Percentiles rank a stretch among this genome's conserved stretches.
phyloP scores from a whole-genome alignment of 768 basidiomycete genomes.

The Boletus coccyginus region DNA sequence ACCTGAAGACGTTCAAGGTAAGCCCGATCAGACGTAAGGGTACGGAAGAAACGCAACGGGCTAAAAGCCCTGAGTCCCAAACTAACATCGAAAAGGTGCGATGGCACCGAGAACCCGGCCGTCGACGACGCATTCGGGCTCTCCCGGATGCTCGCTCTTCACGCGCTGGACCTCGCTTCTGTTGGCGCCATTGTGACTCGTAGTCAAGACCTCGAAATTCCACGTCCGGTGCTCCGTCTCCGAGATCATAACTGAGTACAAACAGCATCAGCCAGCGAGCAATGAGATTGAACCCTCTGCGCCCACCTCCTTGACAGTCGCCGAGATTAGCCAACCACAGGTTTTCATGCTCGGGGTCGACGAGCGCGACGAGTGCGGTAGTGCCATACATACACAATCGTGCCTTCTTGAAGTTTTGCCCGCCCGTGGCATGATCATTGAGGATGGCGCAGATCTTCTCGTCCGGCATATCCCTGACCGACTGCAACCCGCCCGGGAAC shows the following conservation, averaged over 20 bases:
- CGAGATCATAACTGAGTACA: conserved; percentile 47
- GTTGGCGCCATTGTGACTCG: conserved; percentile 69
- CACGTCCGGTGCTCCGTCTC: conserved; percentile 50
- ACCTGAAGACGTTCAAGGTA: conserved; percentile 37
- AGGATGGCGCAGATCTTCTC: conserved; percentile 56
- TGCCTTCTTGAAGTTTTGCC: conserved; percentile 61
- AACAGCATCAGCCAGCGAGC: conserved; percentile 8
- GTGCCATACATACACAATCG: conserved; percentile 78
- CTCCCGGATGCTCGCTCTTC: conserved; percentile 60
- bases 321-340: conserved; percentile 81
- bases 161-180: conserved; percentile 64
- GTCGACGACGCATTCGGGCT: conserved; percentile 64
- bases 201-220: conserved; percentile 60
- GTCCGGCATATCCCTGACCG: conserved; percentile 51
- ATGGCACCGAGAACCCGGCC: conserved; percentile 73
- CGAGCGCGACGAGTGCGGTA: conserved; percentile 69
- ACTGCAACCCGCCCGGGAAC: conserved; percentile 53
- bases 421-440: conserved; percentile 59
- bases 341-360: conserved; percentile 65
- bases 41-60: conserved; percentile 5
- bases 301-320: conserved; percentile 74
- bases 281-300: neutral
- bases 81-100: conserved; percentile 73
- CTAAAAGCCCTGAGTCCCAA: conserved; percentile 11
- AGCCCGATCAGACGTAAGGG: conserved; percentile 8